Evolutionary conservation across 2,329 filamentous ascomycete species (phyloP), one percentile per base, ranked within the genome.

Genomic region (Cryphonectria parasitica): DNA sequence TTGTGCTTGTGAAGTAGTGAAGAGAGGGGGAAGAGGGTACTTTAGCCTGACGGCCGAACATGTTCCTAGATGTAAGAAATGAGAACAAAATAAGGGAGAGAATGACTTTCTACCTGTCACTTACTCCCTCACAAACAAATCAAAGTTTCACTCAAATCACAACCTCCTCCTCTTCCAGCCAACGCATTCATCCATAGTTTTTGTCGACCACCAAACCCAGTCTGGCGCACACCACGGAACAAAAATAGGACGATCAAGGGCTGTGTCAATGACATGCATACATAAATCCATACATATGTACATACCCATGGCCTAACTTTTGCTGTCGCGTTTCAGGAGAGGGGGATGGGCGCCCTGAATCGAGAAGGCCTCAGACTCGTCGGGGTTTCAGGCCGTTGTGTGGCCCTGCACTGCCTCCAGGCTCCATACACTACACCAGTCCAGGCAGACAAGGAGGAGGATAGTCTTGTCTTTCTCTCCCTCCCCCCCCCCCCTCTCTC

Each of bases 301-400:
- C n/a, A 34, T 34, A 34, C 34, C 43, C 17, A 45, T 3, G 19
- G 17, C 43, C 43, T 22, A n/a, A n/a, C 17, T 17, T 49, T 6
- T 34, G 34, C 6, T 22, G 43, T 49, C 43, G 43, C 19, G 43
- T 49, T 49, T 49, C 43, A 49, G 19, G 6, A 49, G 7, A 6
- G 43, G 4, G 43, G 43, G 43, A 7, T 19, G 19, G 6, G 19
- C 17, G 43, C 43, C 56, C 58, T 66, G 66, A 63, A 68, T 39
- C 43, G 10, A 6, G 31, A 19, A 19, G 17, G 34, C 34, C 41
- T 62, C 68, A 70, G 65, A 72, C 71, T 60, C 39, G 68, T 68
- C 52, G 71, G 11, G 54, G 71, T 72, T 72, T 72, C 71, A 72
- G 39, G 19, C 39, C 15, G 61, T 17, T 49, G 17, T 49, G 41